Conservation (phyloP, 2,329 filamentous ascomycete species). For the Pseudocercospora fuligena region DNA sequence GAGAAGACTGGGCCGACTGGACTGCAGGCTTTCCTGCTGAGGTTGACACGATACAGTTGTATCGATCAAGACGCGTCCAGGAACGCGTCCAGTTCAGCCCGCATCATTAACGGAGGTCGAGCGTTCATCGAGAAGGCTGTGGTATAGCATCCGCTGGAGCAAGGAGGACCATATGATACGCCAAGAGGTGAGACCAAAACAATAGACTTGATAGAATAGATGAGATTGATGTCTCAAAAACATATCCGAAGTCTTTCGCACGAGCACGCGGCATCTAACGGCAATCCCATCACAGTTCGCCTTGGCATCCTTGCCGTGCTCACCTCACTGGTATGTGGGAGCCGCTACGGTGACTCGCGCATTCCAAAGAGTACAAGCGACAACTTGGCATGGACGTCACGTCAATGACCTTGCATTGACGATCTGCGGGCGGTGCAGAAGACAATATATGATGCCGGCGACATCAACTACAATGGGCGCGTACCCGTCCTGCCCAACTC, state of each 20-base stretch:
- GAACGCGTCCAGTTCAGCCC: too few relatives aligned
- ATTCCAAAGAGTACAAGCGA: constrained; percentile 6
- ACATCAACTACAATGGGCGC: constrained; percentile 6
- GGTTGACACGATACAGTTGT: too few relatives aligned
- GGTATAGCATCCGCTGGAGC: neutral
- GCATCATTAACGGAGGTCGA: too few relatives aligned
- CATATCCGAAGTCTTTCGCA: neutral
- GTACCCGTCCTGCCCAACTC: neutral
- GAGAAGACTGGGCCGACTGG: too few relatives aligned
- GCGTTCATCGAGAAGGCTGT: neutral
- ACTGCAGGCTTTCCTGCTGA: too few relatives aligned
- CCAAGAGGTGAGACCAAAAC: neutral
- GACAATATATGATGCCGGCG: constrained; percentile 8
- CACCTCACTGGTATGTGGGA: neutral
- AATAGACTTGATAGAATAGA: neutral
- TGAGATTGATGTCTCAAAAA: neutral
- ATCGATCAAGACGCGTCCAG: too few relatives aligned
- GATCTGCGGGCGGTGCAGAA: constrained; percentile 13
- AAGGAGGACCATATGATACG: neutral
- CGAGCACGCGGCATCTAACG: too few relatives aligned
- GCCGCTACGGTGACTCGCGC: neutral
- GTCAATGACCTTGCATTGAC: constrained; percentile 18
- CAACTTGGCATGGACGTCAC: constrained; percentile 22
- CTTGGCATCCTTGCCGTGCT: neutral
- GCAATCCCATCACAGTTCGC: too few relatives aligned